Base-by-base conservation (phyloP, 805 yeast genomes). In the Lipomyces orientalis region DNA sequence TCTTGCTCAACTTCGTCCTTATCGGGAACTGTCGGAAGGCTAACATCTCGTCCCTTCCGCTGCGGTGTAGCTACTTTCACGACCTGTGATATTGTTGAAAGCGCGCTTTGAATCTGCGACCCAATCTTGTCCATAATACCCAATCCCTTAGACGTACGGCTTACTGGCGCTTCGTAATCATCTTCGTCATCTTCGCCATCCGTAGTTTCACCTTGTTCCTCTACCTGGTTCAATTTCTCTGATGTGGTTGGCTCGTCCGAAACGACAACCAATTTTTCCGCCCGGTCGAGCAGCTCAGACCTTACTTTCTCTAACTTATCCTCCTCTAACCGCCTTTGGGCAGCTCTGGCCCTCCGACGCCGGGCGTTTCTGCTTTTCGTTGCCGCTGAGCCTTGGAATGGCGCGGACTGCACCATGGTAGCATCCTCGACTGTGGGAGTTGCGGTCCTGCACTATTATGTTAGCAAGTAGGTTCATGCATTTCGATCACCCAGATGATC, bases 61-160 rank as follows among this genome's bases (percentile, higher is more conserved):
- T 39, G 54, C n/a, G 34, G 57, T 31, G 34, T 22, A 16, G 25
- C 56, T 9, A 22, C 52, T 39, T 16, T 22, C 19, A 58, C 57
- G 7, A 35, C 61, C 22, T 25, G 52, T 35, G 61, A 58, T n/a
- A 58, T 16, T 31, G 61, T 39, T n/a, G 56, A 58, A 10, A 58
- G 35, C 25, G 61, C 61, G 16, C 16, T 19, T 19, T 58, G 61
- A 22, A 58, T 58, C 31, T 58, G 61, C 22, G 56, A 35, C 25
- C 61, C 61, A 31, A 58, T 58, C 56, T 39, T 58, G 60, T 58
- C 31, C 61, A 58, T 39, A 14, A 58, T 58, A 22, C 57, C 14
- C 7, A 19, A 7, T 10, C 61, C 29, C 4, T 54, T 10, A 22
- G n/a, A 14, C 14, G 4, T 22, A 37, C 9, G 6, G 3, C 31